Conservation (phyloP, 2,329 filamentous ascomycete genomes). For the Penicillium capsulatum region DNA sequence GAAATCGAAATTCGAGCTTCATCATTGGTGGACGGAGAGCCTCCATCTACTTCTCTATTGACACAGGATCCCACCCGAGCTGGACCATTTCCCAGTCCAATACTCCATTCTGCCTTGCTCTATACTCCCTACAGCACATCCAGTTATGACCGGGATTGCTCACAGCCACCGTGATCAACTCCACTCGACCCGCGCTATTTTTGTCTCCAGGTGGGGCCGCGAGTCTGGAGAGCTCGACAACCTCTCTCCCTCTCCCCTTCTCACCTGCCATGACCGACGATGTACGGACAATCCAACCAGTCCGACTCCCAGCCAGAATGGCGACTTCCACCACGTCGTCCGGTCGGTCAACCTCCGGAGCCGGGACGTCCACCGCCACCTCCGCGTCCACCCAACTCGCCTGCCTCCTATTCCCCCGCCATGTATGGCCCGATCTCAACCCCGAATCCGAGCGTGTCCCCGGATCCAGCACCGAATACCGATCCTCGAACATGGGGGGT, state of each 20-base stretch:
- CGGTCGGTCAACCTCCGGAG: constrained; percentile 17
- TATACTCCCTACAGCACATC: no score
- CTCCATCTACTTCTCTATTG: no score
- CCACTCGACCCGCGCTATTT: no score
- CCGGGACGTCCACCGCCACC: constrained; percentile 22
- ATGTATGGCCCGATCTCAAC: constrained; percentile 35
- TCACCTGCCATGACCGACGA: constrained; percentile 16
- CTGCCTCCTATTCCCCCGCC: constrained; percentile 32
- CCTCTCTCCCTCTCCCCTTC: constrained; percentile 1
- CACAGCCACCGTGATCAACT: no score
- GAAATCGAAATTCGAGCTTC: no score
- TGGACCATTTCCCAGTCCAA: no score
- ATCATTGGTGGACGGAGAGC: no score
- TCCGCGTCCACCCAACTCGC: constrained; percentile 21
- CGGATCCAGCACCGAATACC: constrained; percentile 13
- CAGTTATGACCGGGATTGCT: no score
- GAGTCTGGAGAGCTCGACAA: no score
- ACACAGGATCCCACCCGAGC: no score
- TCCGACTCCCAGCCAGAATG: constrained; percentile 38
- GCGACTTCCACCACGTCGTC: constrained; percentile 28
- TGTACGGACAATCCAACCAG: constrained; percentile 35
- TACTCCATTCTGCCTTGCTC: no score
- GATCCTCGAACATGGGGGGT: constrained; percentile 44
- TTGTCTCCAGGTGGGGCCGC: no score
- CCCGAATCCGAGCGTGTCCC: constrained; percentile 15